These are phyloP conservation scores for Mycena leptocephala DNA, from an alignment of 768 basidiomycete species.

Conservation along the genomic window DNA sequence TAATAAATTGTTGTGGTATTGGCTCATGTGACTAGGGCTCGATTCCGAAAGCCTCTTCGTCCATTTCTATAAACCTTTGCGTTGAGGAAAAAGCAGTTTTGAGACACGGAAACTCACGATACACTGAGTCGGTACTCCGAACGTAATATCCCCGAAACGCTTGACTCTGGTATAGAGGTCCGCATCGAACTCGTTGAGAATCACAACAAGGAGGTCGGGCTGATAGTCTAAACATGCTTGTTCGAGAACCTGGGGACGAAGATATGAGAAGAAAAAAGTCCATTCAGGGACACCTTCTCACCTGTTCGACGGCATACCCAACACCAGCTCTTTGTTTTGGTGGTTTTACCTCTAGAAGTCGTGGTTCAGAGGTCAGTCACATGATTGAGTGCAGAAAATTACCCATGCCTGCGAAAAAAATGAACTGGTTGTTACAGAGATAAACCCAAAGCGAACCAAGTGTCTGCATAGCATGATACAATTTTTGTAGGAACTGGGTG, in stretches of 20 bases:
- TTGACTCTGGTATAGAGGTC: slow-evolving; percentile 49
- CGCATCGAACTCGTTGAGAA: slow-evolving; percentile 50
- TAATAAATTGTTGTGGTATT: slow-evolving; percentile 32
- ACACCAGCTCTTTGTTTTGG: background rate
- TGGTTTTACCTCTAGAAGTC: background rate
- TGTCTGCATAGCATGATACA: background rate
- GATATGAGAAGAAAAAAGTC: background rate
- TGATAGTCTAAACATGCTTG: slow-evolving; percentile 12
- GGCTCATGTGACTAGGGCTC: background rate
- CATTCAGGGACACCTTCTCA: background rate
- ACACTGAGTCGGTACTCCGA: slow-evolving; percentile 77
- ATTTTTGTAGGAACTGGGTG: background rate
- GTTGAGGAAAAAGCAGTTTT: background rate
- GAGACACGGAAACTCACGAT: slow-evolving; percentile 57
- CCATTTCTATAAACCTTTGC: background rate
- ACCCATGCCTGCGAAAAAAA: background rate
- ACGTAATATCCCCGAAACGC: slow-evolving; percentile 57
- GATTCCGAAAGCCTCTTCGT: background rate
- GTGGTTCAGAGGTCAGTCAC: background rate
- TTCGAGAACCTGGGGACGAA: slow-evolving; percentile 24
- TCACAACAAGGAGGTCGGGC: slow-evolving; percentile 44
- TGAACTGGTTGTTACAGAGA: background rate
- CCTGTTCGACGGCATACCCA: background rate
- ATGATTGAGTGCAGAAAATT: background rate
- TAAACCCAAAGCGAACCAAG: background rate